Evolutionary conservation across 306 rosid species (phyloP), one percentile per base, ranked within the genome.

Genomic region (Mimosa bimucronata): DNA sequence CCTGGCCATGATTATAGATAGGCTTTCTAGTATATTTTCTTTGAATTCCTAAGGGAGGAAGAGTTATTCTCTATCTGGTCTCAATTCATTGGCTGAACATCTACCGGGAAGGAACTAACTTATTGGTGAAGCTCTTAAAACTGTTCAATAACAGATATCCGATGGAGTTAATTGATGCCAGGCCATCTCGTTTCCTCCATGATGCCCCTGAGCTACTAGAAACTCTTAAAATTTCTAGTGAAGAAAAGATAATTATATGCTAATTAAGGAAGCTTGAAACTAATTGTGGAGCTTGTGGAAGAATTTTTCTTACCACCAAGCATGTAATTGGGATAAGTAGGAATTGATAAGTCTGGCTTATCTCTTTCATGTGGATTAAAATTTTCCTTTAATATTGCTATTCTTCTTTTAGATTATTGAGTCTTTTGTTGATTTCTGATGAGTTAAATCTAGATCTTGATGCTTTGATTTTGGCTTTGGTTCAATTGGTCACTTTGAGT

Each of bases 401-500:
- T 74, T 74, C 37, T 57, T 80, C 52, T 66, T 65, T 29, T 75
- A 69, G 42, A 42, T 50, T 66, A 66, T 79, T 50, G 76, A 73
- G 82, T 84, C 75, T 38, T 61, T 50, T 48, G 66, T 75, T 72
- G 71, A 44, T 53, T 81, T 71, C 53, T 80, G 26, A 28, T 65
- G 38, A 23, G 26, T 66, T 72, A 82, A 45, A 55, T 74, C 64
- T 44, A 16, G 26, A 42, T 31, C 58, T 73, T 73, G 57, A 66
- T 67, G 75, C 52, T 42, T 75, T 25, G 30, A 42, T 7, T 61
- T 34, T 21, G 19, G 9, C 37, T 71, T 57, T 45, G 34, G 26
- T 74, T 9, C 25, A 74, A 45, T 80, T 14, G 60, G 69, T 29
- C 64, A 8, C 80, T 64, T 76, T 69, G 37, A 40, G 78, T 94